These are phyloP conservation scores for Globisporangium canariense DNA, from an alignment of 352 stramenopile genomes.

Conservation along the genomic window DNA sequence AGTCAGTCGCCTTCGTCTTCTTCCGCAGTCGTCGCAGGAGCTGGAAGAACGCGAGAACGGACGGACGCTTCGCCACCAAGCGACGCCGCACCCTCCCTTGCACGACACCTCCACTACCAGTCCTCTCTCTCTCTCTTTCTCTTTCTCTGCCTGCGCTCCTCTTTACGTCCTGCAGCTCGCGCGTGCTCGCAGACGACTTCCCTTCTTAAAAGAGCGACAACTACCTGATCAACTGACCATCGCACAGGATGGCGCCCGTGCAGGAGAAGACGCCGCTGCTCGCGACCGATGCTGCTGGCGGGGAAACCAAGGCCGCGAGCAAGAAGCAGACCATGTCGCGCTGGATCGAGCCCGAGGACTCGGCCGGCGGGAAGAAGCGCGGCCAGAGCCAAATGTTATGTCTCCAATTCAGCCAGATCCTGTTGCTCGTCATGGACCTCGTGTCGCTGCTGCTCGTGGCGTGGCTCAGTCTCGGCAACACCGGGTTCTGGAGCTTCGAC, in stretches of 20 bases:
- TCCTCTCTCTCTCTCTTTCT: background rate
- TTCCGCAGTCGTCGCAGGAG: background rate
- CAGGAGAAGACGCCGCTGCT: constrained; percentile 17
- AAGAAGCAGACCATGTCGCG: constrained; percentile 23
- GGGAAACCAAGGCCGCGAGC: background rate
- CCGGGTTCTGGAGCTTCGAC: constrained; percentile 26
- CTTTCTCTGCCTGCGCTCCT: too few species aligned
- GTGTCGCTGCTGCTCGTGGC: constrained; percentile 47
- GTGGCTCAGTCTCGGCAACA: constrained; percentile 44
- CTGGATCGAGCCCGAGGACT: constrained; percentile 17
- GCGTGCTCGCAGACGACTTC: too few species aligned
- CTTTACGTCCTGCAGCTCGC: background rate
- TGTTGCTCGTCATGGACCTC: constrained; percentile 22
- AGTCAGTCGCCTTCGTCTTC: background rate
- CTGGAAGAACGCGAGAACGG: background rate
- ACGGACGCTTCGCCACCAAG: background rate
- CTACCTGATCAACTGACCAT: background rate
- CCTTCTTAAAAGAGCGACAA: background rate
- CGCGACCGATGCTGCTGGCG: background rate
- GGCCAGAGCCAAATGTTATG: constrained; percentile 18
- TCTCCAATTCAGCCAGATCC: constrained; percentile 17
- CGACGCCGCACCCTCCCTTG: background rate
- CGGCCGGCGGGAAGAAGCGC: constrained; percentile 13
- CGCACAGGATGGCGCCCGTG: constrained; percentile 4
- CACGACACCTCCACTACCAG: background rate